Conservation (phyloP, 2,329 filamentous ascomycete genomes). For the Hypomyces rosellus region DNA sequence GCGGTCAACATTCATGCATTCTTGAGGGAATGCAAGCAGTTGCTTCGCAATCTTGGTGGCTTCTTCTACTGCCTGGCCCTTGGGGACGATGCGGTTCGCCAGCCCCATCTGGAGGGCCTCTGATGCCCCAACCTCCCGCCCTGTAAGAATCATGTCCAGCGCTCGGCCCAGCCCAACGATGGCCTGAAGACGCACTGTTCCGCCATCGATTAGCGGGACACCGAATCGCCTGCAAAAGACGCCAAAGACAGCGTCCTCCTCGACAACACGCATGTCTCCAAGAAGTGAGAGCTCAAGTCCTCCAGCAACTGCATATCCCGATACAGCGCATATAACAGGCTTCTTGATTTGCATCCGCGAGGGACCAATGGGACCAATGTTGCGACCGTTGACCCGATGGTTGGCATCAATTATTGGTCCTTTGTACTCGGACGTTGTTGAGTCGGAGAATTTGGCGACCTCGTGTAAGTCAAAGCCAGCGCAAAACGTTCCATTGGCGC, state of each 20-base stretch:
- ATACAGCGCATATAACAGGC: no score
- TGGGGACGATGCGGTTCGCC: conserved; percentile 45
- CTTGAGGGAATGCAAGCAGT: no score
- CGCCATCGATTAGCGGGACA: conserved; percentile 30
- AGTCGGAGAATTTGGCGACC: conserved; percentile 22
- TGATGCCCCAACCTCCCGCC: conserved; percentile 39
- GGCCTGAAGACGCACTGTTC: conserved; percentile 45
- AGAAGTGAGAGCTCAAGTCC: no score
- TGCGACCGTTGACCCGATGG: no score
- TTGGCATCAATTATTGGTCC: no score
- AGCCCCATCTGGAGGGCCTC: conserved; percentile 47
- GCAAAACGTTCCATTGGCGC: conserved; percentile 42
- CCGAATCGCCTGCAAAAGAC: conserved; percentile 46
- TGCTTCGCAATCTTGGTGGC: no score
- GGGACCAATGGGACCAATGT: no score
- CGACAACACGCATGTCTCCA: conserved; percentile 29
- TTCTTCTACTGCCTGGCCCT: conserved; percentile 42
- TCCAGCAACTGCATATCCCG: no score
- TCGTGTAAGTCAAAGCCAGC: conserved; percentile 47
- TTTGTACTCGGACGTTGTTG: no score
- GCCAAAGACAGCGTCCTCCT: conserved; percentile 47
- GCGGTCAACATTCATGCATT: no score
- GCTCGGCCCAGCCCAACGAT: conserved; percentile 47
- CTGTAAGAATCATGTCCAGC: conserved; percentile 52
- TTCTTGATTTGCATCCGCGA: no score